A percentile compares a stretch with the other conserved stretches of the same genome.
Evolutionary conservation across 169 alveolate genomes (phyloP).

Genomic region (Neospora caninum): DNA sequence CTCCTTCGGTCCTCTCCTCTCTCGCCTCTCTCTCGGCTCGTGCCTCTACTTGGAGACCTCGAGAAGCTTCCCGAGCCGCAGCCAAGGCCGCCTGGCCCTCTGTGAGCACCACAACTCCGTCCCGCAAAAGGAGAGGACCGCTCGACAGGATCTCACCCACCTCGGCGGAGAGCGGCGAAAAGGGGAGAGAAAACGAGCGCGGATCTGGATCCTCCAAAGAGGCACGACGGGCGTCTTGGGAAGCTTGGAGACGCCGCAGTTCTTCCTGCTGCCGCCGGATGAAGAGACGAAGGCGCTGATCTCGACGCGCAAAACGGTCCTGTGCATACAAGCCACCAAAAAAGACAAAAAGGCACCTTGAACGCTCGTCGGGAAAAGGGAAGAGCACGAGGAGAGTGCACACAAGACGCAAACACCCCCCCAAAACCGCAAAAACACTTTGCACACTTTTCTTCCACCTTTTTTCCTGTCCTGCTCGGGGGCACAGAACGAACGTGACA

Average conservation of each 20-base stretch:
- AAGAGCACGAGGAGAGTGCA: no score
- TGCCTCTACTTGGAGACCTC: neutral
- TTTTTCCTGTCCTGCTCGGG: no score
- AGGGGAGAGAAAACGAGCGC: neutral
- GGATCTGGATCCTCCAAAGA: neutral
- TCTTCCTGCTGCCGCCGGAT: slow-evolving; percentile 1
- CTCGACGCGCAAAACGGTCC: slow-evolving; percentile 21
- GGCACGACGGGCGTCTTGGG: neutral
- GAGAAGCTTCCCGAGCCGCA: neutral
- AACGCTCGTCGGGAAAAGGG: neutral
- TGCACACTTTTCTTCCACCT: no score
- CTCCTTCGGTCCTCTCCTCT: no score
- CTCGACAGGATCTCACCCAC: neutral
- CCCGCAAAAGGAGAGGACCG: neutral
- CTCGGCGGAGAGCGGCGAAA: neutral
- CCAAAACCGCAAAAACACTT: no score
- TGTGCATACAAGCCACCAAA: neutral
- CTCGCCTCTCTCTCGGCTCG: no score
- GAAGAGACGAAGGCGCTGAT: slow-evolving; percentile 31
- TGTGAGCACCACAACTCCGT: neutral
- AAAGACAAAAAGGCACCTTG: no score
- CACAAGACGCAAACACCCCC: no score
- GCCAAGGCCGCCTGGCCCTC: slow-evolving; percentile 24
- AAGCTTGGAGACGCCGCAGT: neutral
- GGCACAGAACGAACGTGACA: no score